Base-by-base conservation (phyloP, 1,284 basidiomycete genomes). In the Coniferiporia weirii region DNA sequence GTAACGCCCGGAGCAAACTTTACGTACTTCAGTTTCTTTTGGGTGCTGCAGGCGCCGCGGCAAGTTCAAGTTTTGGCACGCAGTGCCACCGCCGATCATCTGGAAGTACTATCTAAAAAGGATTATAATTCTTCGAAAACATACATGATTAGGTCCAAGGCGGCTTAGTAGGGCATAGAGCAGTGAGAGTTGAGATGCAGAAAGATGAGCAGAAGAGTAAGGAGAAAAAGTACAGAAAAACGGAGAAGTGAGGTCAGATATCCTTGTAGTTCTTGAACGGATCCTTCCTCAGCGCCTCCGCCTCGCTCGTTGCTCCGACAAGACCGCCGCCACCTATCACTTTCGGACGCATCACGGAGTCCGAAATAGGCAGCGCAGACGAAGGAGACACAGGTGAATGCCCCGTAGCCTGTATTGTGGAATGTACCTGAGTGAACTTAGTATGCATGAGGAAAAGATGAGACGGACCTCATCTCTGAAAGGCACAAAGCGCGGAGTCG, bases 251-350 rank as follows among this genome's bases (percentile, higher is more conserved):
- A 51, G 7, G 12, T 61, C 60, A 61, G 17, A 58, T 13, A 53
- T 59, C 61, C 19, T 59, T 59, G 69, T 91, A 88, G 66, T 91
- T 91, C 76, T 89, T 91, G 69, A 91, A 72, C 1, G 89, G 89
- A 69, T 90, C 85, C 66, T 81, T 87, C 60, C 87, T 76, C 61
- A 91, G 69, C 1, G 87, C 88, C 68, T 91, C 88, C 13, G 85
- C 85, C 69, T 90, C 61, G 49, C 60, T 52, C 46, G 49, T 35
- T 34, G 75, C 70, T 34, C 77, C 70, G 34, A 70, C 67, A 46
- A 74, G 71, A 7, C 74, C 75, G 52, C 72, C 77, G 22, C 73
- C 68, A 56, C 75, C 76, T 40, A 73, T 72, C 59, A 72, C 74
- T 69, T 79, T 81, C 36, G 76, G 73, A 66, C 83, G 87, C 80